Conservation (phyloP, 768 basidiomycete genomes). For the Lentinula detonsa region DNA sequence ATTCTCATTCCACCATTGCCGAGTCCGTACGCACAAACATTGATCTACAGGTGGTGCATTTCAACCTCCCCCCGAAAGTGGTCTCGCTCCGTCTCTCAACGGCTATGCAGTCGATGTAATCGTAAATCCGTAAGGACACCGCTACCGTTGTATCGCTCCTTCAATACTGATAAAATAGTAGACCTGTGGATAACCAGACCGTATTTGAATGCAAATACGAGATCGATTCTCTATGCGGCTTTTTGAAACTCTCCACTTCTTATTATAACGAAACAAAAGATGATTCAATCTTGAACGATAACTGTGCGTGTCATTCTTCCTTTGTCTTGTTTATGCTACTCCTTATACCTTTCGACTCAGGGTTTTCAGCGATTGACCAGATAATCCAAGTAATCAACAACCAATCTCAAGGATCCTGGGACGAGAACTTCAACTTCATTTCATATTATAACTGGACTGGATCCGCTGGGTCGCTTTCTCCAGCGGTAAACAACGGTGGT, state of each 20-base stretch:
- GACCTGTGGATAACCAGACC: constrained; percentile 60
- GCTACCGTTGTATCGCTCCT: background rate
- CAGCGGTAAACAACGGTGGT: constrained; percentile 58
- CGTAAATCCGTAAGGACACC: constrained; percentile 60
- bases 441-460: constrained; percentile 85
- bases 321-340: background rate
- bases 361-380: constrained; percentile 61
- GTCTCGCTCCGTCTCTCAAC: constrained; percentile 57
- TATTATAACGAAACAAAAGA: constrained; percentile 73
- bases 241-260: constrained; percentile 69
- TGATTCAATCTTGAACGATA: constrained; percentile 60
- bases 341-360: constrained; percentile 26
- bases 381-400: constrained; percentile 74
- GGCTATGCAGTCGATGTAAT: constrained; percentile 64
- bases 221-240: constrained; percentile 73
- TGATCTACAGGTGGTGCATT: constrained; percentile 52
- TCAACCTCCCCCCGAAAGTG: constrained; percentile 75
- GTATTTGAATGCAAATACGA: constrained; percentile 91
- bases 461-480: constrained; percentile 54
- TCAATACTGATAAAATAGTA: constrained; percentile 18
- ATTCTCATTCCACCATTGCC: background rate
- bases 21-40: background rate
- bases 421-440: constrained; percentile 64
- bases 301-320: constrained; percentile 37
- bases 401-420: constrained; percentile 69